Base-by-base conservation (phyloP, 768 basidiomycete species). In the Suillus brevipes region DNA sequence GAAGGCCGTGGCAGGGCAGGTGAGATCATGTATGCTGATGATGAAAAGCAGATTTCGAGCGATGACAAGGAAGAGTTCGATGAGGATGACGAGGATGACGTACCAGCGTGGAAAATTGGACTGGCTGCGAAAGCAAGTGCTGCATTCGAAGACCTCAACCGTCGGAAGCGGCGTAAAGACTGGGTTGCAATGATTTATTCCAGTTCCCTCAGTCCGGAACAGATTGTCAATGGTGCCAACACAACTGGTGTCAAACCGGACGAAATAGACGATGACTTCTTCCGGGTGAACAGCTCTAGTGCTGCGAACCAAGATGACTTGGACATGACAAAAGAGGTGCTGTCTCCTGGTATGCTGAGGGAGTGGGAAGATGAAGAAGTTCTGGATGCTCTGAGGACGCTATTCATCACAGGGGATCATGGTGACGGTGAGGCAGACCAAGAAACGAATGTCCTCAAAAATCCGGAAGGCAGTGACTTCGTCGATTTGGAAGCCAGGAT, bases 181-280 rank as follows among this genome's bases (percentile, higher is more conserved):
- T 92, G 95, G 87, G 93, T 89, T 72, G 89, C 89, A 60, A 84
- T 97, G 55, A 92, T 98, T 61, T 98, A 98, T 75, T 82, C 83
- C 45, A 84, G 84, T 52, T 75, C 82, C 5, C 82, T 94, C 13
- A 84, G 89, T 4, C 90, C 94, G 0, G 82, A 85, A 62, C 83
- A 93, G 70, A 87, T 96, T 47, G 72, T 90, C 1, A 72, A 75
- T 1, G 85, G 84, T 8, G 74, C 78, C 12, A 38, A 38, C n/a
- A 47, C 43, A n/a, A 38, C 40, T 28, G 31, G 43, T 3, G 49
- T 36, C 23, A 42, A 64, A 36, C 56, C n/a, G 61, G 34, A 63
- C 62, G 80, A 77, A 34, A 83, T 83, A 28, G 87, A 87, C 2
- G 90, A 92, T 61, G 92, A 90, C 57, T 89, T 96, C 74, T 94